Base-by-base conservation (phyloP, 495 filamentous ascomycete genomes). In the Aspergillus nidulans region DNA sequence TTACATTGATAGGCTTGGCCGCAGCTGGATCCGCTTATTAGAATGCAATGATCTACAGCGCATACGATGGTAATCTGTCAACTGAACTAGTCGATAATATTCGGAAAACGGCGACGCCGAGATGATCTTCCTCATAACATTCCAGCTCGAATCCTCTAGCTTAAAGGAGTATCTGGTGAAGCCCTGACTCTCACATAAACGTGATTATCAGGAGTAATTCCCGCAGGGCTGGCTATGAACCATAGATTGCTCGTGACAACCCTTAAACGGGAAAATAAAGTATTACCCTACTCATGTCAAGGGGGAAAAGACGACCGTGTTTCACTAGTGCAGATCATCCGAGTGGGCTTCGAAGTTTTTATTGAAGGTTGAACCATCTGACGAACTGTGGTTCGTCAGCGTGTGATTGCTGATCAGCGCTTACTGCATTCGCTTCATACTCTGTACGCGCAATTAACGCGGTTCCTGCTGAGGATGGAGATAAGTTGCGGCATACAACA, bases 321-420 rank as follows among this genome's bases (percentile, higher is more conserved):
- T 49, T 38, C 47, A 49, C 30, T 49, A 49, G 47, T 49, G 47
- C 26, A 49, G 47, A 49, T 49, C 47, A 39, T 49, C 20, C 25
- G 24, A 2, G 30, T 28, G n/a, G 26, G 30, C 30, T 16, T 32
- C 26, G 45, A 32, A 39, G 47, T 24, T 49, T 39, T 20, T 10
- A 6, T 34, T 12, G 9, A 13, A 34, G 2, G 30, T 34, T 18
- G 25, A 39, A 49, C 47, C 32, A 9, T 39, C 36, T 24, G 20
- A 21, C 9, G 47, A 49, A 49, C 47, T 49, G 32, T 32, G 39
- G 30, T 43, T 43, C 41, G 19, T 43, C 30, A 25, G 13, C 21
- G 26, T 49, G 30, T 34, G n/a, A n/a, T n/a, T n/a, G 30, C 30
- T 34, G 30, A 34, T 34, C 30, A 12, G 30, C 30, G 30, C 30